These are phyloP conservation scores for Komagataella pastoris DNA, from an alignment of 805 yeast genomes.

Conservation along the genomic window DNA sequence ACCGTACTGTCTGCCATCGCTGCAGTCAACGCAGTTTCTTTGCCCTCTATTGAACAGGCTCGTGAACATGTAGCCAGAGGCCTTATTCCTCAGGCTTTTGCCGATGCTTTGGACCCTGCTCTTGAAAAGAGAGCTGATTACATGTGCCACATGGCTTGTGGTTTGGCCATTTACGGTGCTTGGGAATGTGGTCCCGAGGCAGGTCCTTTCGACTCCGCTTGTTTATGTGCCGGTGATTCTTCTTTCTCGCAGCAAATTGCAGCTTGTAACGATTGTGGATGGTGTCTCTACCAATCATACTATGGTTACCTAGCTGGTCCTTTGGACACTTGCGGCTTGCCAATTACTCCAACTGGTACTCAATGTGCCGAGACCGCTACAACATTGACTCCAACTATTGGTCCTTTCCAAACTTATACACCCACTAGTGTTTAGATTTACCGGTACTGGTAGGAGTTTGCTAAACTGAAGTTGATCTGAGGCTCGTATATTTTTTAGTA, in stretches of 20 bases:
- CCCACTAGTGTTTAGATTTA: neutral
- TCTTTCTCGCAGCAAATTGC: neutral
- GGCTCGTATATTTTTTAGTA: too few relatives aligned
- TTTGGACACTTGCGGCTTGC: neutral
- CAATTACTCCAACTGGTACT: neutral
- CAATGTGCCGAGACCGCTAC: neutral
- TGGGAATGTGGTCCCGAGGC: neutral
- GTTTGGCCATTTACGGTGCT: neutral
- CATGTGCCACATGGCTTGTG: neutral
- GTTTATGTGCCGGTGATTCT: neutral
- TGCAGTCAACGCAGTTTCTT: neutral
- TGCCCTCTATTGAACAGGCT: neutral
- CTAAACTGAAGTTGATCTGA: too few relatives aligned
- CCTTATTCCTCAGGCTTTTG: neutral
- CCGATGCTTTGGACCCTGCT: neutral
- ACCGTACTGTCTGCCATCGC: neutral
- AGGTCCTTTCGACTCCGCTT: neutral
- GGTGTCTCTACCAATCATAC: neutral
- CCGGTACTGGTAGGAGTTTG: neutral
- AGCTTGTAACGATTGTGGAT: neutral
- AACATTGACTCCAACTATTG: neutral
- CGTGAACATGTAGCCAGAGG: neutral
- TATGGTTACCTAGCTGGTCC: neutral
- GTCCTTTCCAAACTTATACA: neutral
- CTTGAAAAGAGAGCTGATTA: neutral